Percentiles rank a stretch among this genome's conserved stretches.
Evolutionary conservation across 306 rosid genomes (phyloP).

Genomic region (Malus asiatica): DNA sequence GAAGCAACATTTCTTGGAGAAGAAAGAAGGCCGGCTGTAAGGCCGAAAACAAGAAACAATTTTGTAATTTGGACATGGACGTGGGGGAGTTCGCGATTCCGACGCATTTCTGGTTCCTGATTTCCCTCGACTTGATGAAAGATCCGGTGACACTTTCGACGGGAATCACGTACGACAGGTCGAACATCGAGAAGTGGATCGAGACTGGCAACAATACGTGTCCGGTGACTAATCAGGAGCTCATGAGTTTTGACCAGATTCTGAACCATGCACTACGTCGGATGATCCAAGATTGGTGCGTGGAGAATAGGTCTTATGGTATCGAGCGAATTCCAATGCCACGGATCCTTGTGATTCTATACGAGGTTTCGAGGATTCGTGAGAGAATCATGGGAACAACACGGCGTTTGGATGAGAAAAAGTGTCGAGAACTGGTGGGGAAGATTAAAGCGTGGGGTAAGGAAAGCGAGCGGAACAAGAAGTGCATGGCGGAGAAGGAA

Average conservation of each 20-base stretch:
- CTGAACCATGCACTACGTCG: constrained; percentile 67
- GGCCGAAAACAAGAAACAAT: constrained; percentile 22
- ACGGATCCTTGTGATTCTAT: constrained; percentile 46
- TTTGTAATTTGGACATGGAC: constrained; percentile 22
- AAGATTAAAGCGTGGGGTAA: constrained; percentile 61
- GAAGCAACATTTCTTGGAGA: constrained; percentile 41
- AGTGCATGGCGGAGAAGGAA: constrained; percentile 38
- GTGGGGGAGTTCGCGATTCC: constrained; percentile 56
- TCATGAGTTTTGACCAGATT: constrained; percentile 41
- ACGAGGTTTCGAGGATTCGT: constrained; percentile 39
- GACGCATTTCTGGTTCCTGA: constrained; percentile 62
- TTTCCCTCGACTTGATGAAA: constrained; percentile 70
- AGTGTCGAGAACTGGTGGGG: constrained; percentile 39
- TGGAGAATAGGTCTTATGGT: constrained; percentile 50
- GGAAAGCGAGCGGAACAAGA: constrained; percentile 76
- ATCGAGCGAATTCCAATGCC: constrained; percentile 83
- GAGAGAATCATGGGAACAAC: constrained; percentile 29
- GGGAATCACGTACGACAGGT: constrained; percentile 77
- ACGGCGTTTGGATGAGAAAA: constrained; percentile 26
- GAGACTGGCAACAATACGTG: constrained; percentile 61
- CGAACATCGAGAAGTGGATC: constrained; percentile 79
- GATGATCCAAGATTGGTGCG: constrained; percentile 91
- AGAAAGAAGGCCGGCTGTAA: constrained; percentile 39
- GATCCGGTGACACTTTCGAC: constrained; percentile 75
- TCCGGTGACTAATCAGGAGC: constrained; percentile 55